Evolutionary conservation across 192 early-diverging fungal genomes (phyloP).

Genomic region (Phycomyces nitens): DNA sequence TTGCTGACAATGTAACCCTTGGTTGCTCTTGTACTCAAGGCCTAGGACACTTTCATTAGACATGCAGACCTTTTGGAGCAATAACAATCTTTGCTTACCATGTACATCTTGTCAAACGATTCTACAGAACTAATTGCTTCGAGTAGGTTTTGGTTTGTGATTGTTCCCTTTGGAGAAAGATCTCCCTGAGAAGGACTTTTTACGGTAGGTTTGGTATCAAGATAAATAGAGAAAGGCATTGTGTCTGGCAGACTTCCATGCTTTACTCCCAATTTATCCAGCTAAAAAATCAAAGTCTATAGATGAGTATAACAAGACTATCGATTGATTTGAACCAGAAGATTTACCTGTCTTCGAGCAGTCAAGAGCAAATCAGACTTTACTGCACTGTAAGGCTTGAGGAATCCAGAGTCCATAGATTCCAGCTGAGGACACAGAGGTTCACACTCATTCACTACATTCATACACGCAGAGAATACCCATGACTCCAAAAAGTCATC

Average conservation of each 20-base stretch:
- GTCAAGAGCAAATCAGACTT: slow-evolving; percentile 73
- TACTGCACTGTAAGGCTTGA: slow-evolving; percentile 61
- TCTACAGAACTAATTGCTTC: slow-evolving; percentile 53
- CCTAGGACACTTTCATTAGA: slow-evolving; percentile 31
- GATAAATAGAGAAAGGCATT: slow-evolving; percentile 51
- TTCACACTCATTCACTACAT: slow-evolving; percentile 76
- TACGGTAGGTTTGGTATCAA: slow-evolving; percentile 33
- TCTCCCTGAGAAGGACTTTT: slow-evolving; percentile 29
- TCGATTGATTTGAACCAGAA: background rate
- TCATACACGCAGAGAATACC: slow-evolving; percentile 78
- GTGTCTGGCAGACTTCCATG: slow-evolving; percentile 51
- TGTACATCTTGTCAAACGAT: slow-evolving; percentile 73
- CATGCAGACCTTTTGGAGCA: background rate
- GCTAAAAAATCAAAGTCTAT: slow-evolving; percentile 35
- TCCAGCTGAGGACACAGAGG: slow-evolving; percentile 54
- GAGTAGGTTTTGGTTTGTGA: slow-evolving; percentile 66
- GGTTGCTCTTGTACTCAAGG: slow-evolving; percentile 60
- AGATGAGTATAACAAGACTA: background rate
- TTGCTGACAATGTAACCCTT: slow-evolving; percentile 66
- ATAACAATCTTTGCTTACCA: slow-evolving; percentile 39
- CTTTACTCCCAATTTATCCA: slow-evolving; percentile 70
- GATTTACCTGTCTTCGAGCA: slow-evolving; percentile 71
- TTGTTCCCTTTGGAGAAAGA: slow-evolving; percentile 17
- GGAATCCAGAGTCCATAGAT: slow-evolving; percentile 36
- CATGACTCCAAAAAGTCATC: slow-evolving; percentile 72